Evolutionary conservation across 345 rosid species (phyloP).

Genomic region (Kernera saxatilis): DNA sequence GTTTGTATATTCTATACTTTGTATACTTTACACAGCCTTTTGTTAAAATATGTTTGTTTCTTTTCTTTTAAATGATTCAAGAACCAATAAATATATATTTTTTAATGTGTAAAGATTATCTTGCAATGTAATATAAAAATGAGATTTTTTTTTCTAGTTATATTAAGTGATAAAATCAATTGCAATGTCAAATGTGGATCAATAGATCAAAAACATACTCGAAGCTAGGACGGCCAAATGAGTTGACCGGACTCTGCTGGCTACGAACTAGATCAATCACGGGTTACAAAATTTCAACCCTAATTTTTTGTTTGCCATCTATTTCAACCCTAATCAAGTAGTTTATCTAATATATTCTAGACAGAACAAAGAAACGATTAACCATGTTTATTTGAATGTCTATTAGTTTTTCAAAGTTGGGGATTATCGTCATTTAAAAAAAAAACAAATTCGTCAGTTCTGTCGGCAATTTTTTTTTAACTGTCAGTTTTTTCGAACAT

Average conservation of each 20-base stretch:
- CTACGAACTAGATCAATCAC: background rate
- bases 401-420: background rate
- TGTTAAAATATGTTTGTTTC: background rate
- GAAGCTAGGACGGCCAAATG: background rate
- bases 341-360: background rate
- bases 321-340: background rate
- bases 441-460: no score
- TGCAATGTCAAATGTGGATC: background rate
- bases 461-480: no score
- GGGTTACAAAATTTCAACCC: background rate
- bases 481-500: no score
- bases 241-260: background rate
- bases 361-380: background rate
- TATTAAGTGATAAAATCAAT: background rate
- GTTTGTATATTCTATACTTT: slow-evolving; percentile 28
- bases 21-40: slow-evolving; percentile 12
- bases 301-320: no score
- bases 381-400: background rate
- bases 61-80: background rate
- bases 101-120: background rate
- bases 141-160: background rate
- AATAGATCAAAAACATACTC: background rate
- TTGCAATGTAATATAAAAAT: background rate
- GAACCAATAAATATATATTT: background rate
- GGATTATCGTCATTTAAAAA: no score